A percentile compares a stretch with the other conserved stretches of the same genome.
Evolutionary conservation across 2,329 filamentous ascomycete species (phyloP).

Genomic region (Paecilomyces formosus): DNA sequence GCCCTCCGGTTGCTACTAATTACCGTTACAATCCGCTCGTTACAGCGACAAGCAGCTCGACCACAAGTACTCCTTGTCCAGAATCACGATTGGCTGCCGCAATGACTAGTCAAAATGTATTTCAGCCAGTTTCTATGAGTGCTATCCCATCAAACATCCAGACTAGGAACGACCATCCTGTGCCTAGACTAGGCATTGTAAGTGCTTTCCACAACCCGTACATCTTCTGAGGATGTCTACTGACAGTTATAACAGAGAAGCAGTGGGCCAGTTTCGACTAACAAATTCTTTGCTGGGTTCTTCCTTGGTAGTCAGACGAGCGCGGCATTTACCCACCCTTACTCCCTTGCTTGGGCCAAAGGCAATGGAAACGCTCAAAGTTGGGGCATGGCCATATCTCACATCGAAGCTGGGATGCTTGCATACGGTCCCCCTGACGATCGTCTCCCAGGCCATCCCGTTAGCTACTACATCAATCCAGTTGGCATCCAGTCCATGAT

Average conservation of each 20-base stretch:
- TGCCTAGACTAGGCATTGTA: constrained; percentile 33
- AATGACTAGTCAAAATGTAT: constrained; percentile 35
- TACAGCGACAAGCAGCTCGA: neutral
- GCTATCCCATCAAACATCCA: constrained; percentile 31
- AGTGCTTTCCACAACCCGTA: constrained; percentile 8
- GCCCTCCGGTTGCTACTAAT: neutral
- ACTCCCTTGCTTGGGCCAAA: constrained; percentile 60
- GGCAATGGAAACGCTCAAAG: constrained; percentile 56
- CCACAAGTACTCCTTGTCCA: neutral
- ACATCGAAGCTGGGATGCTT: constrained; percentile 61
- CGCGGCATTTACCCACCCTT: constrained; percentile 68
- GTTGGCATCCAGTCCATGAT: constrained; percentile 74
- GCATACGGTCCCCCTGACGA: constrained; percentile 55
- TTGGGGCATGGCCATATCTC: constrained; percentile 72
- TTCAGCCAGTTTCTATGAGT: constrained; percentile 32
- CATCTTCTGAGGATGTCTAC: neutral
- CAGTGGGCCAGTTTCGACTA: constrained; percentile 34
- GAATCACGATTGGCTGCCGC: constrained; percentile 1
- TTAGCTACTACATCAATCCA: constrained; percentile 71
- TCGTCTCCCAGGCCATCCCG: constrained; percentile 48
- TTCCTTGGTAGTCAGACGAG: constrained; percentile 66
- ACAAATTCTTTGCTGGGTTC: constrained; percentile 68
- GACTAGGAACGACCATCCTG: constrained; percentile 34
- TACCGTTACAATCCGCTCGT: neutral
- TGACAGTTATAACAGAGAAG: constrained; percentile 19